A percentile compares a stretch with the other conserved stretches of the same genome.
phyloP scores from a whole-genome alignment of 768 basidiomycete species.

The Tricholoma matsutake region DNA sequence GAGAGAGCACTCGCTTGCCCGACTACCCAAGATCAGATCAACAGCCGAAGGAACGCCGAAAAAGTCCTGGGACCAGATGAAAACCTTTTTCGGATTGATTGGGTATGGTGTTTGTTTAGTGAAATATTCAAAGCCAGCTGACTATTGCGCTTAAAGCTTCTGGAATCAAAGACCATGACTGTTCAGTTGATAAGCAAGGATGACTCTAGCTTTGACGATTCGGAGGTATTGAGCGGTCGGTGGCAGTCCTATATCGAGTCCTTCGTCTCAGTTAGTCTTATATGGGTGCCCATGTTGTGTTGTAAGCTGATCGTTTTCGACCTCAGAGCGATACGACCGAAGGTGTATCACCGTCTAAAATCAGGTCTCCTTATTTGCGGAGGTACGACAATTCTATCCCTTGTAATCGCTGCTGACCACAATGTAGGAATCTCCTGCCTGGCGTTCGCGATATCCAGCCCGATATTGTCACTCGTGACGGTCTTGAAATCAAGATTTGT shows the following conservation, averaged over 20 bases:
- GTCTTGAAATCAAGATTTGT: slow-evolving; percentile 83
- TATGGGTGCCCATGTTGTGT: not conserved
- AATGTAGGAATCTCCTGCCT: slow-evolving; percentile 38
- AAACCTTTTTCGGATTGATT: slow-evolving; percentile 77
- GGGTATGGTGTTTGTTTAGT: slow-evolving; percentile 41
- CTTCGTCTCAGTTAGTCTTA: slow-evolving; percentile 56
- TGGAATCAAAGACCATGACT: slow-evolving; percentile 63
- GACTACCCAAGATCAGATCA: slow-evolving; percentile 70
- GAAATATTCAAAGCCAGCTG: not conserved
- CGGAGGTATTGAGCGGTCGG: slow-evolving; percentile 69
- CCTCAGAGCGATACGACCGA: slow-evolving; percentile 56
- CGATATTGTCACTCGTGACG: slow-evolving; percentile 49
- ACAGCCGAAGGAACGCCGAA: slow-evolving; percentile 63
- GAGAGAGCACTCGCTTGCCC: slow-evolving; percentile 58
- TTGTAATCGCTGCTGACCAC: not conserved
- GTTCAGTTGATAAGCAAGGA: slow-evolving; percentile 80
- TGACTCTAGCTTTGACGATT: slow-evolving; percentile 70
- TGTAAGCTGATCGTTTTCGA: not conserved
- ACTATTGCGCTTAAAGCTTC: slow-evolving; percentile 41
- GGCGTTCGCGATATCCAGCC: slow-evolving; percentile 36
- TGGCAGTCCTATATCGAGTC: slow-evolving; percentile 82
- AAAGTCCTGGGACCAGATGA: slow-evolving; percentile 73
- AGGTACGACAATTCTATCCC: slow-evolving; percentile 39
- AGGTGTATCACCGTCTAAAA: slow-evolving; percentile 44
- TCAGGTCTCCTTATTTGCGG: slow-evolving; percentile 61